Evolutionary conservation across 2,329 filamentous ascomycete species (phyloP).

Genomic region (Colletotrichum horii): DNA sequence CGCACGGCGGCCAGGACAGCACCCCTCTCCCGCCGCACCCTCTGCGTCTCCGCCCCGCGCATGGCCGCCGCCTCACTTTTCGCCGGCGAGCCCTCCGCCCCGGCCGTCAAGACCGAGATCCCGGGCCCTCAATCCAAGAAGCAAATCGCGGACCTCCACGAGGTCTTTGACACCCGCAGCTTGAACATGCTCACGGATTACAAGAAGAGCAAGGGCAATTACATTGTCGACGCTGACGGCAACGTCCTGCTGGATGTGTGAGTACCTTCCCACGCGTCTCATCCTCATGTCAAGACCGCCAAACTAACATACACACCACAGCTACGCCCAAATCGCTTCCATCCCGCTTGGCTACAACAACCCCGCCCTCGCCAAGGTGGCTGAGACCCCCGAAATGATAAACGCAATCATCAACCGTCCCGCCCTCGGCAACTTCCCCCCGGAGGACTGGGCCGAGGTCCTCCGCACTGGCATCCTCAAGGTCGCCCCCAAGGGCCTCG

Average conservation of each 20-base stretch:
- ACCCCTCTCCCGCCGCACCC: background rate
- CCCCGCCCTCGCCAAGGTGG: constrained; percentile 71
- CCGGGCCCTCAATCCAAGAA: constrained; percentile 78
- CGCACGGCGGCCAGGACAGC: constrained; percentile 4
- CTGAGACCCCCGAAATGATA: constrained; percentile 79
- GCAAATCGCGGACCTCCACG: constrained; percentile 71
- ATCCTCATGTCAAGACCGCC: background rate
- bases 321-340: constrained; percentile 90
- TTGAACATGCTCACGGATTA: constrained; percentile 85
- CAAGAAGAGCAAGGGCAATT: constrained; percentile 78
- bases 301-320: constrained; percentile 32
- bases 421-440: constrained; percentile 89
- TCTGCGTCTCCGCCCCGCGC: constrained; percentile 15
- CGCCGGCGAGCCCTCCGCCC: constrained; percentile 56
- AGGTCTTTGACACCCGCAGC: constrained; percentile 85
- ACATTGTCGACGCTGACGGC: constrained; percentile 75
- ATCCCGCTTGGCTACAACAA: constrained; percentile 96
- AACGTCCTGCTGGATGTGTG: constrained; percentile 77
- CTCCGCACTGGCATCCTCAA: constrained; percentile 81
- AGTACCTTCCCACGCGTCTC: constrained; percentile 27
- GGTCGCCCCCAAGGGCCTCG: constrained; percentile 80
- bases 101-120: constrained; percentile 64
- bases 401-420: constrained; percentile 85
- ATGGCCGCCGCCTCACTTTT: constrained; percentile 36
- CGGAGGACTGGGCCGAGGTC: constrained; percentile 80